These are phyloP conservation scores for Nissolia schottii DNA, from an alignment of 306 rosid species.

Conservation along the genomic window DNA sequence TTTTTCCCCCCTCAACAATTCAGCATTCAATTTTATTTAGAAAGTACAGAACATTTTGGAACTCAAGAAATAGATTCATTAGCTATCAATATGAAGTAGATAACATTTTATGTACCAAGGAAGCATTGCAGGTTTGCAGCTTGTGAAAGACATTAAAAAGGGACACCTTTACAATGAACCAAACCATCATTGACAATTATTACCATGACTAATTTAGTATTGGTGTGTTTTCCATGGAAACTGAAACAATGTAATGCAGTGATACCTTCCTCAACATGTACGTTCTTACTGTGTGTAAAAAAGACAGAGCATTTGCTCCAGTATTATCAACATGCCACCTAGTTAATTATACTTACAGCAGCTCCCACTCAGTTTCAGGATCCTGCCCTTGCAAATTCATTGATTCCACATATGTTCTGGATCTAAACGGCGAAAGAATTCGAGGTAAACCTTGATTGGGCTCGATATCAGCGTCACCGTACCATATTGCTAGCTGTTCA, in stretches of 20 bases:
- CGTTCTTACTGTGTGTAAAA: not conserved
- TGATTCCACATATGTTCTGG: not conserved
- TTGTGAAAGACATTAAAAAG: not conserved
- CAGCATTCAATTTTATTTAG: not conserved
- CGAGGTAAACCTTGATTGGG: slow-evolving; percentile 1
- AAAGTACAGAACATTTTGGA: not conserved
- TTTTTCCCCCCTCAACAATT: slow-evolving; percentile 12
- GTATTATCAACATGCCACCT: slow-evolving; percentile 25
- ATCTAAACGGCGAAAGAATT: slow-evolving; percentile 25
- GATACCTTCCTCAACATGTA: not conserved
- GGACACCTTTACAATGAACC: not conserved
- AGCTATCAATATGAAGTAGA: slow-evolving; percentile 2
- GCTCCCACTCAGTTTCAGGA: slow-evolving; percentile 82
- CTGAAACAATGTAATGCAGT: not conserved
- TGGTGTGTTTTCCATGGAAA: not conserved
- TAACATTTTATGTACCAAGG: slow-evolving; percentile 2
- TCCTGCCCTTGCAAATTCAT: slow-evolving; percentile 29
- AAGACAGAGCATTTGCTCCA: not conserved
- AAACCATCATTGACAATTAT: not conserved
- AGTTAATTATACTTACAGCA: slow-evolving; percentile 40
- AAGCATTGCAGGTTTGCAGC: slow-evolving; percentile 7
- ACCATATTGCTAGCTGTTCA: slow-evolving; percentile 84
- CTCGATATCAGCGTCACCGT: slow-evolving; percentile 54
- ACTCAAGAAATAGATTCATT: not conserved
- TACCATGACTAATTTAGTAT: slow-evolving; percentile 17